Base-by-base conservation (phyloP, 176 grass and related monocot species). In the Bonia amplexicaulis region DNA sequence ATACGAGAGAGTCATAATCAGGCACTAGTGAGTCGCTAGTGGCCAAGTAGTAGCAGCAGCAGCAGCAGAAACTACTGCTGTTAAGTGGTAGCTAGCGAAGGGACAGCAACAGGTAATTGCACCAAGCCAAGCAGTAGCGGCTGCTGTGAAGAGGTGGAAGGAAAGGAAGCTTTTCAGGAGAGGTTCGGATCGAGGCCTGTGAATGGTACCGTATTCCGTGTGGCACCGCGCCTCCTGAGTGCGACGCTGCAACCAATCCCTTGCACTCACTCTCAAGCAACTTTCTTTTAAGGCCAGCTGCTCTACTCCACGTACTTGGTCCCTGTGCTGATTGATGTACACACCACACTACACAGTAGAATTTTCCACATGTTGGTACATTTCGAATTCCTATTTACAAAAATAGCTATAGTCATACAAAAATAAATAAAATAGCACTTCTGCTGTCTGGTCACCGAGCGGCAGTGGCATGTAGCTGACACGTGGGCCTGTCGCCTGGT, bases 51-150 rank as follows among this genome's bases (percentile, higher is more conserved):
- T 20, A 9, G 64, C 12, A 55, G 66, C 22, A 42, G 79, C 20
- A 25, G 44, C 15, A 54, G 46, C 31, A 57, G 71, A 0, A 73
- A 0, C 11, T 64, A 70, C 27, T 72, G 53, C 29, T 2, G 31
- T 60, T 12, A 47, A 35, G 77, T 9, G 20, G 74, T 59, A 48
- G 74, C 2, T 16, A 16, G 9, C 39, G 47, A 79, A 53, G 53
- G 66, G 80, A 88, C 55, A 83, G 74, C 86, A 77, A 82, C 72
- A 76, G 73, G 64, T 6, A 69, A n/a, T n/a, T n/a, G 80, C 53
- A 71, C 61, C 39, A 47, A 29, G 45, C 42, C 55, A 72, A 63
- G 46, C 20, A 68, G 53, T 15, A 78, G 80, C 72, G 73, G 86
- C 74, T 70, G 26, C 15, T 47, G 51, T 79, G 58, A 26, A 48